Evolutionary conservation across 257 asterid genomes (phyloP).

Genomic region (Schizonepeta tenuifolia): DNA sequence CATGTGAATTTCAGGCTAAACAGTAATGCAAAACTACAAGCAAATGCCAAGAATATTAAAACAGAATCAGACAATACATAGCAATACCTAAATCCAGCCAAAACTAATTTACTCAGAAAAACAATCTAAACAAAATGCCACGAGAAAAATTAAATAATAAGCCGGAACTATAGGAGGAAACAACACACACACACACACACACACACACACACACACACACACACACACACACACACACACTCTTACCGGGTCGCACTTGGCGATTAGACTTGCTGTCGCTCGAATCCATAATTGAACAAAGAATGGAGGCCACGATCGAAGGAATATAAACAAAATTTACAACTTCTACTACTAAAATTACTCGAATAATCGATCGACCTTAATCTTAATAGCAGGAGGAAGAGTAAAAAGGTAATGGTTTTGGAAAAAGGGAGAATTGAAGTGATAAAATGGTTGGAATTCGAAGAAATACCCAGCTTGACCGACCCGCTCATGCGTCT

Average conservation of each 20-base stretch:
- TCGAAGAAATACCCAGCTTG: conserved; percentile 61
- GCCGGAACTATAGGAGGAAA: neutral
- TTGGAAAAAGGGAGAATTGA: conserved; percentile 47
- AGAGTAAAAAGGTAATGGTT: conserved; percentile 39
- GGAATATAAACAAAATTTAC: conserved; percentile 4
- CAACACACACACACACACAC: neutral
- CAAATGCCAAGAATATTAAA: neutral
- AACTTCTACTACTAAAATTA: conserved; percentile 26
- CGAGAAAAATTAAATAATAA: neutral
- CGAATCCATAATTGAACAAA: conserved; percentile 57
- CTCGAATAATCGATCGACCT: conserved; percentile 35
- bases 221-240: neutral
- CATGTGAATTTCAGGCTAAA: neutral
- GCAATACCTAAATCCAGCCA: neutral
- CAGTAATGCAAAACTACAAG: neutral
- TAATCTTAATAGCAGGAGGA: conserved; percentile 52
- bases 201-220: neutral
- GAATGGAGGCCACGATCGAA: conserved; percentile 24
- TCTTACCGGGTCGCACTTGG: conserved; percentile 63
- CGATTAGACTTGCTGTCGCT: conserved; percentile 60
- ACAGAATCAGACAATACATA: neutral
- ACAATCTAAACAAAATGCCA: neutral
- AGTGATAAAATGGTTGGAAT: conserved; percentile 53
- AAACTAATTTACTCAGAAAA: neutral
- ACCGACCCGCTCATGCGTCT: conserved; percentile 94